A percentile compares a stretch with the other conserved stretches of the same genome.
Evolutionary conservation across 2,329 filamentous ascomycete genomes (phyloP).

Genomic region (Aspergillus fischeri): DNA sequence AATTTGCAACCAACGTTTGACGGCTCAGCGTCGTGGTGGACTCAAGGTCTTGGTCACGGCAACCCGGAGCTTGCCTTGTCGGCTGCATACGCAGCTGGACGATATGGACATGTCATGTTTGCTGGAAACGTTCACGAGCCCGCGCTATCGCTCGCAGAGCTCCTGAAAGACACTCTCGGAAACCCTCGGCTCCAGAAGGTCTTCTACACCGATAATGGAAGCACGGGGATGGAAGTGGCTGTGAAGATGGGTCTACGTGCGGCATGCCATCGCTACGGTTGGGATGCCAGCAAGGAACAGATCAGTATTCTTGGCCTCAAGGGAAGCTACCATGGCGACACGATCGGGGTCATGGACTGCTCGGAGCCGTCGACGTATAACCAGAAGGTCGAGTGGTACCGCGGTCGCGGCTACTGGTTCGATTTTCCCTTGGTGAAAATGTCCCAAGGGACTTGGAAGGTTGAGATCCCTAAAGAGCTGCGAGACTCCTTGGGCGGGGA

Average conservation of each 20-base stretch:
- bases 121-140: constrained; percentile 75
- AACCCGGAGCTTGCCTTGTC: constrained; percentile 68
- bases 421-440: constrained; percentile 71
- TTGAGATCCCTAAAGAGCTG: constrained; percentile 54
- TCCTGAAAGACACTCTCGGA: constrained; percentile 54
- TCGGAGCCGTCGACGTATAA: constrained; percentile 75
- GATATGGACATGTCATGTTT: constrained; percentile 88
- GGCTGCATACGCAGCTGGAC: constrained; percentile 74
- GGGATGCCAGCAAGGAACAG: constrained; percentile 53
- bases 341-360: constrained; percentile 83
- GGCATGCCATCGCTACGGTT: constrained; percentile 61
- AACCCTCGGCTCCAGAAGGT: constrained; percentile 66
- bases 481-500: constrained; percentile 44
- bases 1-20: constrained; percentile 68
- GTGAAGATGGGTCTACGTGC: constrained; percentile 80
- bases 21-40: constrained; percentile 88
- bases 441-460: constrained; percentile 61
- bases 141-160: constrained; percentile 64
- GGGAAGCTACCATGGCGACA: constrained; percentile 82
- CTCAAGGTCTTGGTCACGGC: constrained; percentile 77
- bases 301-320: constrained; percentile 70
- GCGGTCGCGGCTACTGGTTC: constrained; percentile 74
- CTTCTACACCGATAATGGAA: constrained; percentile 82
- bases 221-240: constrained; percentile 78
- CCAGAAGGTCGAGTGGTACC: constrained; percentile 81